Percentiles rank a stretch among this genome's conserved stretches.
phyloP scores from a whole-genome alignment of 306 rosid species.

The Glycine soja region DNA sequence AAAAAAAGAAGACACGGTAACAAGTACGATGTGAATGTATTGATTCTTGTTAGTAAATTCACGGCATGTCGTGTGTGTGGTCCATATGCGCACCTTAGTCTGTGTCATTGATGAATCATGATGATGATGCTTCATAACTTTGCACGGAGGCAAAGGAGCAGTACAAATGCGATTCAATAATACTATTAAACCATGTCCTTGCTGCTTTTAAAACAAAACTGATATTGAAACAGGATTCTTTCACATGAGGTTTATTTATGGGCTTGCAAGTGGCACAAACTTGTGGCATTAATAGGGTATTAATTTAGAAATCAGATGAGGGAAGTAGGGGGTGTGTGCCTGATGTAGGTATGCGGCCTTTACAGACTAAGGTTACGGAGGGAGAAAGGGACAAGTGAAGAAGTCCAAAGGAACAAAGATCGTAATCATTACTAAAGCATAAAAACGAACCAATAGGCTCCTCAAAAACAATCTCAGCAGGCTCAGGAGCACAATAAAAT shows the following conservation, averaged over 20 bases:
- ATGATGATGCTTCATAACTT: slow-evolving; percentile 38
- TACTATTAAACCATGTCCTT: background rate
- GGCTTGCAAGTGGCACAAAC: background rate
- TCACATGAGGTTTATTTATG: background rate
- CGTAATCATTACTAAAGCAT: slow-evolving; percentile 71
- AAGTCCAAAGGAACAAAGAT: slow-evolving; percentile 63
- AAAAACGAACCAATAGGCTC: slow-evolving; percentile 30
- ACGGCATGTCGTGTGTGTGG: slow-evolving; percentile 40
- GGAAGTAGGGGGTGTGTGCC: background rate
- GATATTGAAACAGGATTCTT: background rate
- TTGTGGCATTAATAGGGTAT: slow-evolving; percentile 1
- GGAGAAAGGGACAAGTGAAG: slow-evolving; percentile 66
- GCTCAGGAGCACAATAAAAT: slow-evolving; percentile 28
- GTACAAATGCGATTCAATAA: slow-evolving; percentile 16
- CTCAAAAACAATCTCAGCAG: slow-evolving; percentile 52
- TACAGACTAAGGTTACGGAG: slow-evolving; percentile 50
- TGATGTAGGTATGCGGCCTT: slow-evolving; percentile 48
- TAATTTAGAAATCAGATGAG: slow-evolving; percentile 29
- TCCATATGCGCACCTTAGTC: slow-evolving; percentile 39
- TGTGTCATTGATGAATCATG: slow-evolving; percentile 38
- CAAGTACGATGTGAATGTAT: slow-evolving; percentile 50
- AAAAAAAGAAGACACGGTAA: slow-evolving; percentile 33
- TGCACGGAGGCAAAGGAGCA: slow-evolving; percentile 24
- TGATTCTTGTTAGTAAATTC: slow-evolving; percentile 46
- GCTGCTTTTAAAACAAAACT: background rate